Conservation (phyloP, 2,329 filamentous ascomycete genomes). For the Penicillium sclerotiorum region DNA sequence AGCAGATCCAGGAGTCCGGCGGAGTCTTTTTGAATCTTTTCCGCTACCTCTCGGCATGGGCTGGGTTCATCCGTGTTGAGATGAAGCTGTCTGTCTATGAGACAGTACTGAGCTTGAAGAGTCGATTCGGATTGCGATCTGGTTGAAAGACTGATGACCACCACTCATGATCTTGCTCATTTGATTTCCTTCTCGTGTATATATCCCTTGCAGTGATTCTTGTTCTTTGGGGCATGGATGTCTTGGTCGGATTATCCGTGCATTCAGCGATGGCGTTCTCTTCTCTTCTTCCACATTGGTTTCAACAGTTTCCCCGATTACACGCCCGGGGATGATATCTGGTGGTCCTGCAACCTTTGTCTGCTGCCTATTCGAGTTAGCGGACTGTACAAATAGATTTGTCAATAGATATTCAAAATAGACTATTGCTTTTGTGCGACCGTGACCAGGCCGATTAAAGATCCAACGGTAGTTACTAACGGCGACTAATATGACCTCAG, state of each 20-base stretch:
- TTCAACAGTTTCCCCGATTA: no score
- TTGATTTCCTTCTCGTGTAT: slow-evolving; percentile 16
- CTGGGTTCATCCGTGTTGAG: slow-evolving; percentile 58
- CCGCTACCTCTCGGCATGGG: slow-evolving; percentile 56
- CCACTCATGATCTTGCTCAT: not conserved
- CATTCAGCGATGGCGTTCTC: slow-evolving; percentile 33
- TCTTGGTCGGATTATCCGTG: slow-evolving; percentile 26
- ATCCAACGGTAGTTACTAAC: not conserved
- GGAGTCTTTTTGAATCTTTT: slow-evolving; percentile 57
- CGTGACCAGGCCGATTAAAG: no score
- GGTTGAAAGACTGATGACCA: slow-evolving; percentile 3
- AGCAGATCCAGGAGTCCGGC: slow-evolving; percentile 50
- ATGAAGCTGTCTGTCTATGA: slow-evolving; percentile 63
- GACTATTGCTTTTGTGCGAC: no score
- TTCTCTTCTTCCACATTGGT: no score
- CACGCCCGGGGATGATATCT: no score
- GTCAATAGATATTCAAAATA: slow-evolving; percentile 14
- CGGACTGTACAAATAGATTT: slow-evolving; percentile 23
- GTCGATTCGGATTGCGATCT: slow-evolving; percentile 49
- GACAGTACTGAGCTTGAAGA: slow-evolving; percentile 55
- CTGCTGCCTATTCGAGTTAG: not conserved
- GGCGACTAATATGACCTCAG: not conserved
- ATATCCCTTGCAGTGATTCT: slow-evolving; percentile 11
- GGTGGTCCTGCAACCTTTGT: slow-evolving; percentile 1
- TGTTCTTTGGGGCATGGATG: slow-evolving; percentile 21